Conservation (phyloP, 352 stramenopile genomes). For the Phytophthora macrochlamydospora region DNA sequence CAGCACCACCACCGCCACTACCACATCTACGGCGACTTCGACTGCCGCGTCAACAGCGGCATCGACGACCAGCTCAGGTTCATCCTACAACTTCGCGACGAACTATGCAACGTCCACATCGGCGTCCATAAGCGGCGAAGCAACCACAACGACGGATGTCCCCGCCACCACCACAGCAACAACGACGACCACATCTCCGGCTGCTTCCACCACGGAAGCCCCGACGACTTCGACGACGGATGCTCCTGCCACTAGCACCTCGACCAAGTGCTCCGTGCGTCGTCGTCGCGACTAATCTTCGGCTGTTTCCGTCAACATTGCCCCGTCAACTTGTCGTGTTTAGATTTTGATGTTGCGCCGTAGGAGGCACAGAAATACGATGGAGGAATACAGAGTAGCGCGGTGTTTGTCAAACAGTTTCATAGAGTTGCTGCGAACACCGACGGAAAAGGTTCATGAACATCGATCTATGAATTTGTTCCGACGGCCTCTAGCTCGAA, state of each 20-base stretch:
- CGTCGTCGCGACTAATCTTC: constrained; percentile 7
- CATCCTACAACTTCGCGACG: too few relatives aligned
- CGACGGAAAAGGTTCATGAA: constrained; percentile 7
- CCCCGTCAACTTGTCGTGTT: constrained; percentile 10
- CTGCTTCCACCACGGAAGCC: constrained; percentile 6
- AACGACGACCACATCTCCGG: constrained; percentile 7
- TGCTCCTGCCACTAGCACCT: constrained; percentile 13
- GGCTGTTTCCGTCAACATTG: neutral
- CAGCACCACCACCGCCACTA: constrained; percentile 8
- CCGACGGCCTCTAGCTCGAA: constrained; percentile 15
- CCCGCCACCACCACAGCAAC: constrained; percentile 5
- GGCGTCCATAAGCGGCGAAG: constrained; percentile 8
- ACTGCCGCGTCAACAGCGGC: neutral
- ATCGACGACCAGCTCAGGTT: too few relatives aligned
- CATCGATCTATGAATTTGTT: constrained; percentile 24
- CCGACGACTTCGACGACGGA: constrained; percentile 6
- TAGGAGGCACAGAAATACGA: constrained; percentile 11
- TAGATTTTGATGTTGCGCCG: constrained; percentile 21
- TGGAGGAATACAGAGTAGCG: neutral
- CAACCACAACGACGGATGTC: constrained; percentile 9
- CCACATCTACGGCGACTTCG: constrained; percentile 11
- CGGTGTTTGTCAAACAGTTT: neutral
- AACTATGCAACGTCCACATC: constrained; percentile 18
- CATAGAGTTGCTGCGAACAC: constrained; percentile 8
- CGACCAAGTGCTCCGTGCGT: constrained; percentile 15